A percentile compares a stretch with the other conserved stretches of the same genome.
Evolutionary conservation across 768 basidiomycete species (phyloP).

Genomic region (Coprinopsis cinerea): DNA sequence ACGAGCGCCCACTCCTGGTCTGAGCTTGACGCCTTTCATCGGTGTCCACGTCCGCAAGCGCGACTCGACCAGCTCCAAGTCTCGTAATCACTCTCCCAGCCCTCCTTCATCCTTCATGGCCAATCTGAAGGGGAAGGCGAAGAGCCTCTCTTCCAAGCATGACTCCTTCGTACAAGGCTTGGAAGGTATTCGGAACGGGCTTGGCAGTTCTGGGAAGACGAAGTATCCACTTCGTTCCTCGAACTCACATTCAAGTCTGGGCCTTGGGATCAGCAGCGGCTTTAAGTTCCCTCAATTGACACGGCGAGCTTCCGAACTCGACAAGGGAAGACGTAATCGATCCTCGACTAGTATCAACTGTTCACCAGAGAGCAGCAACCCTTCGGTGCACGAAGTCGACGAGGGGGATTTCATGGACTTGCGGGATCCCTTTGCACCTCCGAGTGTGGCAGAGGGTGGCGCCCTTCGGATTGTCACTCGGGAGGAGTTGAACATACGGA

Average conservation of each 20-base stretch:
- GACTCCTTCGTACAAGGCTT: constrained; percentile 10
- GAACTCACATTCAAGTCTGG: constrained; percentile 9
- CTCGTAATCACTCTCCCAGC: background rate
- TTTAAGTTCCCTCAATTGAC: constrained; percentile 9
- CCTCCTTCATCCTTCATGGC: constrained; percentile 4
- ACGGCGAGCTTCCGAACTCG: constrained; percentile 8
- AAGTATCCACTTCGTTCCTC: constrained; percentile 13
- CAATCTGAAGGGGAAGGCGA: constrained; percentile 8
- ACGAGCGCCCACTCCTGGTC: constrained; percentile 9
- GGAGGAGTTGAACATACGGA: constrained; percentile 5
- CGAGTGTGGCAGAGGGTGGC: constrained; percentile 10
- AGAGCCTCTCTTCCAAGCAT: constrained; percentile 9
- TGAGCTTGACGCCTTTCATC: constrained; percentile 10
- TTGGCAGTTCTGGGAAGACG: constrained; percentile 12
- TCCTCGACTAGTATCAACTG: background rate
- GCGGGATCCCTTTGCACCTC: constrained; percentile 27
- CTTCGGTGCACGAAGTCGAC: constrained; percentile 14
- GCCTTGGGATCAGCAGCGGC: constrained; percentile 8
- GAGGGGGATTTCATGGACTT: constrained; percentile 26
- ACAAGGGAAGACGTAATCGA: constrained; percentile 7
- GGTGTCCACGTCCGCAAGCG: constrained; percentile 9
- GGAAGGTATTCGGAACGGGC: constrained; percentile 10
- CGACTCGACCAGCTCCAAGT: constrained; percentile 1
- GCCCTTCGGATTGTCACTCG: constrained; percentile 5
- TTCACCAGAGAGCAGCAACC: background rate